Conservation (phyloP, 1,284 basidiomycete genomes). For the Entoloma clypeatum region DNA sequence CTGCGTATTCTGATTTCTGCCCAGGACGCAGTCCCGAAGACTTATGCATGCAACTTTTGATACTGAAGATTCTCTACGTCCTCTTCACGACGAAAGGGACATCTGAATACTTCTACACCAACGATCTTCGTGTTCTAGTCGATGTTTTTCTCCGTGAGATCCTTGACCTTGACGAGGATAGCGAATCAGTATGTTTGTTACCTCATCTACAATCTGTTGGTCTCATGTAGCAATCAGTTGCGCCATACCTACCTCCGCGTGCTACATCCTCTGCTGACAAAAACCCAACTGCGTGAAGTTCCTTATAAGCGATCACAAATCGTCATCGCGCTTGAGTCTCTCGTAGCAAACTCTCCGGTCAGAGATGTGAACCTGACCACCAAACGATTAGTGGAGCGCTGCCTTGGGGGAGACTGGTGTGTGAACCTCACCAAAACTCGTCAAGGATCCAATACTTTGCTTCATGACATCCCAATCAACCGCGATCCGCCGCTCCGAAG, state of each 20-base stretch:
- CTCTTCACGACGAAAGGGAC: conserved; percentile 93
- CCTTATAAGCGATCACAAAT: conserved; percentile 95
- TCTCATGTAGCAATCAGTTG: conserved; percentile 54
- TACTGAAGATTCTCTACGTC: conserved; percentile 93
- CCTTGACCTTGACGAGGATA: conserved; percentile 87
- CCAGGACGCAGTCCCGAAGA: conserved; percentile 85
- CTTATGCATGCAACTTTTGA: conserved; percentile 90
- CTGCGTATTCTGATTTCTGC: background rate
- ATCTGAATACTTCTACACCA: conserved; percentile 97
- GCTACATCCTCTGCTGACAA: conserved; percentile 90
- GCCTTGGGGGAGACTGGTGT: conserved; percentile 87
- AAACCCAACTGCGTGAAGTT: conserved; percentile 82
- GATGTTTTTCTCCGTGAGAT: conserved; percentile 96
- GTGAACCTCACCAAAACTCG: conserved; percentile 37
- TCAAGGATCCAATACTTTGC: background rate
- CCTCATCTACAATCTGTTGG: conserved; percentile 6
- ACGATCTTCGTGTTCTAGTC: conserved; percentile 92
- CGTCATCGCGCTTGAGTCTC: conserved; percentile 75
- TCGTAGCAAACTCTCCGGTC: conserved; percentile 73
- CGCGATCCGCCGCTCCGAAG: conserved; percentile 9
- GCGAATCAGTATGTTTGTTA: conserved; percentile 72
- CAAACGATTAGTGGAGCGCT: conserved; percentile 87
- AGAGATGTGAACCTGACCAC: conserved; percentile 86
- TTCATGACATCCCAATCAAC: conserved; percentile 5
- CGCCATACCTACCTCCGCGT: conserved; percentile 97